Evolutionary conservation across 768 basidiomycete species (phyloP).

Genomic region (Lepiota venenata): DNA sequence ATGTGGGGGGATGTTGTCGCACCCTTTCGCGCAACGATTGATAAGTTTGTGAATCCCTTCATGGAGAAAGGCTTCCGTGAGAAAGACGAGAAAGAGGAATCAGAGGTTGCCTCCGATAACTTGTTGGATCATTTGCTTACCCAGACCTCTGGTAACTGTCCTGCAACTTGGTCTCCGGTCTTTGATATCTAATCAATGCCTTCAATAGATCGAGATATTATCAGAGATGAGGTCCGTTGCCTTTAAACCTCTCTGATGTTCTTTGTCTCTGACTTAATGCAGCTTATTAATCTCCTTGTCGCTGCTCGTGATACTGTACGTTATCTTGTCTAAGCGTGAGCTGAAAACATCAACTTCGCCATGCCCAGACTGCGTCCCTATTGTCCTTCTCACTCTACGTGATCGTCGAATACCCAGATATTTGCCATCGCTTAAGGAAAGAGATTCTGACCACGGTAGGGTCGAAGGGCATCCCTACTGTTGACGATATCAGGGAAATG

Average conservation of each 20-base stretch:
- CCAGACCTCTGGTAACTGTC: conserved; percentile 7
- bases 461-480: background rate
- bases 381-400: background rate
- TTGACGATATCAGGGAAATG: background rate
- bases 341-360: too few relatives aligned
- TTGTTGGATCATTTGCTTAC: conserved; percentile 15
- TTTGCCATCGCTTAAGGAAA: background rate
- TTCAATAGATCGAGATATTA: background rate
- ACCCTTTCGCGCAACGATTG: conserved; percentile 6
- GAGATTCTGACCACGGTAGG: background rate
- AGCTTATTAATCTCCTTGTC: background rate
- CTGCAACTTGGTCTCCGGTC: background rate
- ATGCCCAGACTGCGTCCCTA: background rate
- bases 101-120: background rate
- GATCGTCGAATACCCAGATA: background rate
- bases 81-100: background rate
- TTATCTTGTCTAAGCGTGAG: background rate
- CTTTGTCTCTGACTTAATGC: too few relatives aligned
- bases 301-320: background rate
- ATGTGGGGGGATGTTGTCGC: conserved; percentile 14
- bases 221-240: background rate
- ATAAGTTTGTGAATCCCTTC: conserved; percentile 16
- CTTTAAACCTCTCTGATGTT: too few relatives aligned
- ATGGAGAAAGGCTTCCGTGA: conserved; percentile 12
- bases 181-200: background rate